These are phyloP conservation scores for Saccharomycopsis fodiens DNA, from an alignment of 805 yeast genomes.

Conservation along the genomic window DNA sequence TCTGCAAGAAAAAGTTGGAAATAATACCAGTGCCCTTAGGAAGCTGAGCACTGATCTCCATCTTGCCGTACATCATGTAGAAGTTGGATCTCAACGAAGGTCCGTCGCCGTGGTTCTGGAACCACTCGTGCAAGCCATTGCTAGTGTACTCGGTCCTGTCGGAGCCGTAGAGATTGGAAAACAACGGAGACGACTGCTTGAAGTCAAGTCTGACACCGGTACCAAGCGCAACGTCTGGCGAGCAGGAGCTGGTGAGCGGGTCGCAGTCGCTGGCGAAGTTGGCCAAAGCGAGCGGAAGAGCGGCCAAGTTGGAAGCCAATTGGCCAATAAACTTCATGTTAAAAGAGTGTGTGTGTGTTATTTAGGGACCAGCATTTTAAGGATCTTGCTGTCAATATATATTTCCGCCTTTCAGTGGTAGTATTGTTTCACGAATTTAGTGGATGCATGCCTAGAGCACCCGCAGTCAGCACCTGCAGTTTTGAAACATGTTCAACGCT, in stretches of 20 bases:
- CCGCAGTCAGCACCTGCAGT: neutral
- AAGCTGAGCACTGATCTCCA: conserved; percentile 50
- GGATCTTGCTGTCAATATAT: conserved; percentile 1
- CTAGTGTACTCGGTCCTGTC: conserved; percentile 37
- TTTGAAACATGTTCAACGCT: neutral
- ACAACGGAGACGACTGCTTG: conserved; percentile 20
- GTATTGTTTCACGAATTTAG: neutral
- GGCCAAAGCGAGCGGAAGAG: conserved; percentile 3
- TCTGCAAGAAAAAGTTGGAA: conserved; percentile 54
- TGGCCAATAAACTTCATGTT: neutral
- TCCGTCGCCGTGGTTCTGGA: conserved; percentile 49
- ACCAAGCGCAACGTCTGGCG: conserved; percentile 45
- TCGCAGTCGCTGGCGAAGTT: conserved; percentile 25
- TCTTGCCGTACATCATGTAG: conserved; percentile 65
- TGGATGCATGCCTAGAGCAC: neutral
- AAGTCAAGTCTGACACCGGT: conserved; percentile 39
- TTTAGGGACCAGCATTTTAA: neutral
- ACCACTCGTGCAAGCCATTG: conserved; percentile 54
- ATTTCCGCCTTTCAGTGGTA: neutral
- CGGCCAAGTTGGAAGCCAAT: neutral
- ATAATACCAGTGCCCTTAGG: conserved; percentile 59
- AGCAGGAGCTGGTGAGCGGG: conserved; percentile 28
- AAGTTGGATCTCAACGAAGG: conserved; percentile 57
- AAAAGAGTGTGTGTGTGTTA: neutral
- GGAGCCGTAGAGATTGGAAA: conserved; percentile 31